Percentiles rank a stretch among this genome's conserved stretches.
These are phyloP conservation scores for Pythium chondricola DNA, from an alignment of 352 stramenopile genomes.

Conservation along the genomic window DNA sequence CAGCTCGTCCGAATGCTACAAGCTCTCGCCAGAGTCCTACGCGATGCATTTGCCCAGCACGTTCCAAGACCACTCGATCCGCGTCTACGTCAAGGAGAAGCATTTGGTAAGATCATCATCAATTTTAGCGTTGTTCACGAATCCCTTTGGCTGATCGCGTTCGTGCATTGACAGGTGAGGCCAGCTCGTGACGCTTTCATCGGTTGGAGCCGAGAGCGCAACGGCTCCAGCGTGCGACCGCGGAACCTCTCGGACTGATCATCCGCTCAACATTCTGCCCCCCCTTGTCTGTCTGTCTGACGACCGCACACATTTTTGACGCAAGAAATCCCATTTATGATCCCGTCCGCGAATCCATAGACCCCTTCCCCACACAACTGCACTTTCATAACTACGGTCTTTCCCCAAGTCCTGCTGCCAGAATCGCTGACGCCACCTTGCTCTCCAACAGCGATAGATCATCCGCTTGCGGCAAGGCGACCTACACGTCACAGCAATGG, in stretches of 20 bases:
- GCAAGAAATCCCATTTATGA: too few species aligned
- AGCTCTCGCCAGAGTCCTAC: constrained; percentile 45
- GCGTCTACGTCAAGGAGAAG: constrained; percentile 64
- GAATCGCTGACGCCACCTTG: constrained; percentile 52
- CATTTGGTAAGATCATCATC: constrained; percentile 31
- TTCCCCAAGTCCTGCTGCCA: constrained; percentile 28
- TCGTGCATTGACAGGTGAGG: constrained; percentile 25
- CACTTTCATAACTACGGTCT: constrained; percentile 27
- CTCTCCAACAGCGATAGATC: constrained; percentile 53
- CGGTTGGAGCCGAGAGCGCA: constrained; percentile 10
- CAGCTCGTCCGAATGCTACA: constrained; percentile 39
- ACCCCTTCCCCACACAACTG: constrained; percentile 7
- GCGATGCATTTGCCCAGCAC: constrained; percentile 55
- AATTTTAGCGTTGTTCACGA: too few species aligned
- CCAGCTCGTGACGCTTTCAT: constrained; percentile 35
- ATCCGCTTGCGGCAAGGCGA: constrained; percentile 55
- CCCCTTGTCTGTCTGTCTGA: not conserved
- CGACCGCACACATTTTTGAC: not conserved
- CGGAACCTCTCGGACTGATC: constrained; percentile 9
- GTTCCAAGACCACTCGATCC: constrained; percentile 67
- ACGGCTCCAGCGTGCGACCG: constrained; percentile 14
- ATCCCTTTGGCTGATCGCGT: too few species aligned
- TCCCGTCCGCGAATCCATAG: too few species aligned
- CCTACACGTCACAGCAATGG: constrained; percentile 24
- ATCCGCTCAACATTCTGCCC: not conserved